A percentile compares a stretch with the other conserved stretches of the same genome.
These are phyloP conservation scores for Ilyonectria robusta DNA, from an alignment of 2,329 filamentous ascomycete species.

Conservation along the genomic window DNA sequence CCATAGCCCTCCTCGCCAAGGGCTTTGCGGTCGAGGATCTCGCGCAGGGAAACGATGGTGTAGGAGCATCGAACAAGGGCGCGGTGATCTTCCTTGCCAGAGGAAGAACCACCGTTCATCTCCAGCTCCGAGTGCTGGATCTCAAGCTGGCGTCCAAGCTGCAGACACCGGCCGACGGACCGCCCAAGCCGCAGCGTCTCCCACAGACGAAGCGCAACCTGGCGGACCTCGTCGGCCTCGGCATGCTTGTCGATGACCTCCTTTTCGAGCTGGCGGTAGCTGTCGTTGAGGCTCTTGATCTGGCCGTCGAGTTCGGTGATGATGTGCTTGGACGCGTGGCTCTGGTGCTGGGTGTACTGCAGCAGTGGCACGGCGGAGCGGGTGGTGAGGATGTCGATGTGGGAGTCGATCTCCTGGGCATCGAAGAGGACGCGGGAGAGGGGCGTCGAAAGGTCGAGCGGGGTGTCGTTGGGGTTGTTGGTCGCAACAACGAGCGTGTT, in stretches of 20 bases:
- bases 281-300: conserved; percentile 83
- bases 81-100: conserved; percentile 78
- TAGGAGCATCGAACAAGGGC: conserved; percentile 87
- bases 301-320: conserved; percentile 84
- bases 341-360: conserved; percentile 81
- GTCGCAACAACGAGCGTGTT: conserved; percentile 90
- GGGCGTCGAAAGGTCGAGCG: conserved; percentile 93
- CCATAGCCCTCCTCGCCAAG: conserved; percentile 83
- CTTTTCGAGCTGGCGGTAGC: conserved; percentile 86
- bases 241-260: conserved; percentile 90
- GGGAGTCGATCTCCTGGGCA: conserved; percentile 95
- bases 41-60: conserved; percentile 81
- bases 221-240: conserved; percentile 84
- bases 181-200: conserved; percentile 84
- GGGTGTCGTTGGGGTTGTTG: conserved; percentile 91
- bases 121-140: conserved; percentile 80
- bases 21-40: conserved; percentile 77
- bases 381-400: conserved; percentile 91
- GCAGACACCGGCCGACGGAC: conserved; percentile 82
- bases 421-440: conserved; percentile 96
- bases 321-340: conserved; percentile 79
- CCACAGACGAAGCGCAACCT: conserved; percentile 84
- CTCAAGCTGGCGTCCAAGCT: conserved; percentile 88
- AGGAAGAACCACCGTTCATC: conserved; percentile 46
- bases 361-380: conserved; percentile 87